Evolutionary conservation across 208 protist genomes (phyloP).

Genomic region (Leishmania martiniquensis): DNA sequence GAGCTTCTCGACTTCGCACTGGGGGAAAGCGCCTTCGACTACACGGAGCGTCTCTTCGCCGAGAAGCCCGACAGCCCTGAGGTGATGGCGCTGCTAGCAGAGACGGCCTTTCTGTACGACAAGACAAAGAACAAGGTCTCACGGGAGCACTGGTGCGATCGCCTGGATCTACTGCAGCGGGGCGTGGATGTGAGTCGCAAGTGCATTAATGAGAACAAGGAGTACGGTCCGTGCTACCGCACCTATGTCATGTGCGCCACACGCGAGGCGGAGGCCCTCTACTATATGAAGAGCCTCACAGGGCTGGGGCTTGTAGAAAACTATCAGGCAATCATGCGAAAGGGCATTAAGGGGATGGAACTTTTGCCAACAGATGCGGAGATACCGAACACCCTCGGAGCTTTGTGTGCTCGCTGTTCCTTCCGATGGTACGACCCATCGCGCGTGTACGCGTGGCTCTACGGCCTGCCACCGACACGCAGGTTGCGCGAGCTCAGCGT

Average conservation of each 20-base stretch:
- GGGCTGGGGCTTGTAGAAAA: constrained; percentile 81
- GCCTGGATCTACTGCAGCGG: constrained; percentile 83
- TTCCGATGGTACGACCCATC: constrained; percentile 77
- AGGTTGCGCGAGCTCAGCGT: constrained; percentile 59
- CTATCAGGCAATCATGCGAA: constrained; percentile 80
- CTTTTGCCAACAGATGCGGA: constrained; percentile 73
- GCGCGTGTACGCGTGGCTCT: constrained; percentile 55
- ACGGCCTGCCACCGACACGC: constrained; percentile 54
- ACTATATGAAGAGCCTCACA: constrained; percentile 73
- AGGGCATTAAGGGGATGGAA: constrained; percentile 64
- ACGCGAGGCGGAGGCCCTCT: constrained; percentile 76
- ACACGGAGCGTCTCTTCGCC: constrained; percentile 69
- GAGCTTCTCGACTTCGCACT: constrained; percentile 78
- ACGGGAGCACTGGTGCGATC: constrained; percentile 84
- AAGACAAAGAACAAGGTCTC: constrained; percentile 82
- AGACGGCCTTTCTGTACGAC: constrained; percentile 83
- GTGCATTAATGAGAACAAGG: constrained; percentile 85
- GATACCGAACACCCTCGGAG: constrained; percentile 72
- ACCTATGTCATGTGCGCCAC: constrained; percentile 81
- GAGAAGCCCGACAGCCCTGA: constrained; percentile 70
- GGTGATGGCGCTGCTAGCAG: constrained; percentile 85
- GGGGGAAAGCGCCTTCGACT: constrained; percentile 78
- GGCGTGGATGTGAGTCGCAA: constrained; percentile 89
- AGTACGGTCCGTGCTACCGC: constrained; percentile 86
- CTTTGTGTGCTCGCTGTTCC: constrained; percentile 75